Evolutionary conservation across 331 rosid species (phyloP), one percentile per base, ranked within the genome.

Genomic region (Malus hybrid): DNA sequence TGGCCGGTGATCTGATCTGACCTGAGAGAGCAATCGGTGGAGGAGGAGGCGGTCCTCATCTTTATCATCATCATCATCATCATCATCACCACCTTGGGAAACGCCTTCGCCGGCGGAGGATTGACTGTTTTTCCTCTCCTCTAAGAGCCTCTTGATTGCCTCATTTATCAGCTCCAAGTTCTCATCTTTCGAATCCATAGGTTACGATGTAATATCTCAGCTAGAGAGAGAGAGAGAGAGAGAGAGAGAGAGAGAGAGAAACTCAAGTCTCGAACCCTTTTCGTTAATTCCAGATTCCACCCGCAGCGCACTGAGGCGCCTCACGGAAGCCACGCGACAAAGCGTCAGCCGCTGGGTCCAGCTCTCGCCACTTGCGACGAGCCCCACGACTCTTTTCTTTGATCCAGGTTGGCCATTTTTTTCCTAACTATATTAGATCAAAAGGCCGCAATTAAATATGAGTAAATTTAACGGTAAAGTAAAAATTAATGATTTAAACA

Each of bases 81-180:
- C 48, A 42, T 1, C 50, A 44, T 5, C 50, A 16, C 57, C 57
- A 18, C 42, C 77, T 30, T 78, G 81, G 24, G 26, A 33, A 58
- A 12, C n/a, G 48, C 75, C 24, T 8, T 73, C 73, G 7, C 48
- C 73, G 56, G 84, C 65, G 63, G 86, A 66, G 33, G 71, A 42
- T 65, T 68, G 32, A 6, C 64, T 67, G 76, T 33, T 79, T 18
- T 29, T 83, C 73, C 75, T 88, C 73, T 89, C 86, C 44, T 83
- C 84, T 10, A 86, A 33, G 7, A 88, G 84, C 75, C 67, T 87
- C 84, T 80, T 84, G 83, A 93, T 84, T 7, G 90, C 93, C 63
- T 62, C 78, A 70, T 64, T 88, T 15, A 88, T 76, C 52, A 86
- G 85, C 78, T 89, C 87, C 56, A 87, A 19, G 76, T 80, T 85